Evolutionary conservation across 1,139 yeast genomes (phyloP), one percentile per base, ranked within the genome.

Genomic region (Magnusiomyces clavatus): DNA sequence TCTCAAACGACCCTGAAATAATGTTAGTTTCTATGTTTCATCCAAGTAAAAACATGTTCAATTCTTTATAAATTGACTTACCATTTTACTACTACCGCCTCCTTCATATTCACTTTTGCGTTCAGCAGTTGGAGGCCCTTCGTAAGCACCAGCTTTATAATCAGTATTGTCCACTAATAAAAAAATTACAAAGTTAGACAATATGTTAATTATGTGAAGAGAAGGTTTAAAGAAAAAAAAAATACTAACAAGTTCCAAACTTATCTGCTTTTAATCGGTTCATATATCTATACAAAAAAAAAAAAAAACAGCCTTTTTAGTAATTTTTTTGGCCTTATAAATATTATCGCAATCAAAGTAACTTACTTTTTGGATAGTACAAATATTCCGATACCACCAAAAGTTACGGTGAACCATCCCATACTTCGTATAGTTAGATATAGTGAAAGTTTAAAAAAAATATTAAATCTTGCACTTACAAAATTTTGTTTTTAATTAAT

Each of bases 31-130:
- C n/a, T 3, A 14, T 12, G 13, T 8, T 12, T 29, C 10, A 20
- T 6, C 24, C 4, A 24, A 14, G 29, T n/a, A 43, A 31, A 37
- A 13, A 37, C 13, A n/a, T 10, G 6, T 13, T 37, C n/a, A 11
- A 31, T 11, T 14, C 13, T 39, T 11, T 16, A 39, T 6, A 11
- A 5, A 14, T 39, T n/a, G 6, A 48, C 64, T 45, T 55, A 60
- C 70, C 57, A 68, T 52, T 50, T 61, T 64, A 8, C 70, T 60
- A 56, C 62, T 63, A 3, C 72, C 72, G 5, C 70, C 72, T 1
- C 72, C 72, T 49, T 69, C 69, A 54, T 66, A 69, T 47, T 64
- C 64, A 47, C 69, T 64, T 54, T 63, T 65, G 43, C 73, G 58
- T 54, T 62, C 58, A 37, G 62, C 64, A 3, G 64, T 58, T 1